These are phyloP conservation scores for Conringia planisiliqua DNA, from an alignment of 345 rosid genomes.

Conservation along the genomic window DNA sequence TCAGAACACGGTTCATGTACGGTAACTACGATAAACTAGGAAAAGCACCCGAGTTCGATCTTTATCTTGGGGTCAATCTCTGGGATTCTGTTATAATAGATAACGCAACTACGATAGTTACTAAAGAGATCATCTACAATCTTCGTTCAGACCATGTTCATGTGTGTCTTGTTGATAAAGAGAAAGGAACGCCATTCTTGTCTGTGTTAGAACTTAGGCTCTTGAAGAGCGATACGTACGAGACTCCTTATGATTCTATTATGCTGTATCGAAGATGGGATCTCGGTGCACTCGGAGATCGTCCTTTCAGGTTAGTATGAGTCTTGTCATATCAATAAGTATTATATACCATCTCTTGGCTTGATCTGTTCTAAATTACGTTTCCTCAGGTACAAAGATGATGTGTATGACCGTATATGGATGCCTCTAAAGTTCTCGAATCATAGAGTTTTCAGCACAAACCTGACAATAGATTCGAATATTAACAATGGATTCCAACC, in stretches of 20 bases:
- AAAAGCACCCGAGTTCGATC: constrained; percentile 38
- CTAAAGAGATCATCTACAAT: constrained; percentile 36
- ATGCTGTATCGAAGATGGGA: constrained; percentile 9
- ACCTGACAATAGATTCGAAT: not conserved
- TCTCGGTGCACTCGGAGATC: not conserved
- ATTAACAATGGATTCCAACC: constrained; percentile 11
- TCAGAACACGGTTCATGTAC: constrained; percentile 47
- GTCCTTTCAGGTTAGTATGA: not conserved
- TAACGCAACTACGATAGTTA: not conserved
- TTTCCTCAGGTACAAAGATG: constrained; percentile 21
- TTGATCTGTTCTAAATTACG: not conserved
- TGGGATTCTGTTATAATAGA: constrained; percentile 32
- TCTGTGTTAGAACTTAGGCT: constrained; percentile 48
- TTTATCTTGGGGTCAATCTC: constrained; percentile 41
- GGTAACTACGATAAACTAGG: constrained; percentile 46
- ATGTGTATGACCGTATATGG: constrained; percentile 31
- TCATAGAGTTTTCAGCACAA: not conserved
- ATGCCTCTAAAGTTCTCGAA: not conserved
- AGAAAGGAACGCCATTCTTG: constrained; percentile 42
- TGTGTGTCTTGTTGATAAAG: constrained; percentile 49
- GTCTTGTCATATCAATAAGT: not conserved
- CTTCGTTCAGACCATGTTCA: constrained; percentile 28
- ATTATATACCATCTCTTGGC: not conserved
- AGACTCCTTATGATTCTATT: not conserved
- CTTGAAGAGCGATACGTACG: constrained; percentile 16